Evolutionary conservation across 371 early-diverging fungal genomes (phyloP), one percentile per base, ranked within the genome.

Genomic region (Dichotomocladium elegans): DNA sequence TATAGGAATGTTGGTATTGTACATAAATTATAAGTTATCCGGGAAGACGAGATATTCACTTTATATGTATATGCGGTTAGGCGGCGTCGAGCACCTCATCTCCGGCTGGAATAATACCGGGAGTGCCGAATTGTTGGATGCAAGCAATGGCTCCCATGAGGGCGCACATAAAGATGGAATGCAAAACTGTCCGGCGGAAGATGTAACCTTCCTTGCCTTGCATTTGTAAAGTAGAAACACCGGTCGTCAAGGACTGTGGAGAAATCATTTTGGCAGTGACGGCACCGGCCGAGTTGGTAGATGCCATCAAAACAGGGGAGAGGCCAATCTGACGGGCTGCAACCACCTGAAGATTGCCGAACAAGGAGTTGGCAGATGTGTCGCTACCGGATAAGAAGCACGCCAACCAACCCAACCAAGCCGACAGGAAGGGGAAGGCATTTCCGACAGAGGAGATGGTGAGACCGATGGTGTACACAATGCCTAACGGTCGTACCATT

Each of bases 321-420:
- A 77, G 51, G 19, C 78, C 78, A 27, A 77, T 72, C 44, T 74
- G 53, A 31, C 64, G 61, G n/a, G 74, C 78, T 14, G 74, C 78
- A 7, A 77, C 78, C 0, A 77, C 78, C 45, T 77, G 78, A 30
- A 77, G 51, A 34, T 77, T 77, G 43, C 78, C 78, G 43, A 77
- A 77, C 1, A 77, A 60, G 17, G 68, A 66, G 21, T 56, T 56
- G 31, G 72, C 72, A 7, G 74, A 72, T 1, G 78, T 77, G 29
- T 74, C 74, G 58, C 72, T 73, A 24, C 78, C 78, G 12, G 74
- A 74, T n/a, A 77, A 51, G 57, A 77, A 77, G 41, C 78, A 77
- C 3, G 70, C 78, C 6, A 77, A 34, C 78, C 78, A 77, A 19
- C 78, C 78, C 3, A 77, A 54, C 72, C 72, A 77, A 2, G 74